Evolutionary conservation across 2,329 filamentous ascomycete genomes (phyloP).

Genomic region (Aspergillus pseudotamarii): DNA sequence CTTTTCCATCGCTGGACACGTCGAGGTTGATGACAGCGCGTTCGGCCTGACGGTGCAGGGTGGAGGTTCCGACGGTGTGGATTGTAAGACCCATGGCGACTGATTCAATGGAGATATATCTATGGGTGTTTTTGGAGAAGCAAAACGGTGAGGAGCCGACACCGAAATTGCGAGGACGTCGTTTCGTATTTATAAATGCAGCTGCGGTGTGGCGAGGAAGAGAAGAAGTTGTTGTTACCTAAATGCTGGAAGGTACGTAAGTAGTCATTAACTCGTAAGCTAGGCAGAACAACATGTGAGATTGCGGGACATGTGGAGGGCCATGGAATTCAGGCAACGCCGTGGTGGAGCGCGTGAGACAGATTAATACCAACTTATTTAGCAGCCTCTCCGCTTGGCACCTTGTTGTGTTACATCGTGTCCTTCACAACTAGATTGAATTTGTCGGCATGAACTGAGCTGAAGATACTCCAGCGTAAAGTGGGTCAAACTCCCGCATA

Average conservation of each 20-base stretch:
- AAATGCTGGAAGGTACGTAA: neutral
- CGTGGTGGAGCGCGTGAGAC: neutral
- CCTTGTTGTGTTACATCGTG: neutral
- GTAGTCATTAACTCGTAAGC: too few species aligned
- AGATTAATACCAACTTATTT: too few species aligned
- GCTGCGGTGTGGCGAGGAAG: neutral
- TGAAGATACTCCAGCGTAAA: neutral
- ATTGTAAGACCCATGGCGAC: neutral
- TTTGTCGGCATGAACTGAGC: neutral
- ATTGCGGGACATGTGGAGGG: neutral
- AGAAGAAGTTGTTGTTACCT: neutral
- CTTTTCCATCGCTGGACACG: neutral
- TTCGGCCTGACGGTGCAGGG: neutral
- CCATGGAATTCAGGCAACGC: neutral
- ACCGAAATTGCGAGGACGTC: neutral
- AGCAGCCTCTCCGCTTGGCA: neutral
- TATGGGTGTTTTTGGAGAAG: neutral
- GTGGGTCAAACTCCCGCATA: neutral
- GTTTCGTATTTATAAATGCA: neutral
- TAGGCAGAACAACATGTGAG: neutral
- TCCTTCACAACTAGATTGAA: neutral
- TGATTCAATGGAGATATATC: neutral
- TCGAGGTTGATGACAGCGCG: neutral
- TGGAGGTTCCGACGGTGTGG: conserved; percentile 2
- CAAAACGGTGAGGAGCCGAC: neutral